Conservation (phyloP, 2,329 filamentous ascomycete genomes). For the Mollisia scopiformis region DNA sequence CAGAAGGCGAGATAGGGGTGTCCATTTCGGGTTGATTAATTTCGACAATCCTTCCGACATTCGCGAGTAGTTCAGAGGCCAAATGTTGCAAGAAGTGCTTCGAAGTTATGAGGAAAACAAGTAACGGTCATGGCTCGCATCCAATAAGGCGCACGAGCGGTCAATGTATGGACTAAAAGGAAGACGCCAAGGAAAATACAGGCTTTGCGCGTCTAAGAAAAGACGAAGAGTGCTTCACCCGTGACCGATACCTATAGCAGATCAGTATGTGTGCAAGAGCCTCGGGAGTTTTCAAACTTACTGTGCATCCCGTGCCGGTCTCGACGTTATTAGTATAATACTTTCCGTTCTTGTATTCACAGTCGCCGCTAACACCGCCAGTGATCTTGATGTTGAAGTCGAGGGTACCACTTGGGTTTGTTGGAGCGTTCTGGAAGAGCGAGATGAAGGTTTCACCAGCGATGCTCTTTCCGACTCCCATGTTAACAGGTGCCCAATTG, state of each 20-base stretch:
- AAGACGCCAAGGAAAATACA: conserved; percentile 21
- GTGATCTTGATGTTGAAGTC: conserved; percentile 79
- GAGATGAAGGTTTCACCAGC: conserved; percentile 75
- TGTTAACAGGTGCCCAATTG: conserved; percentile 87
- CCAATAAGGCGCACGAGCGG: conserved; percentile 23
- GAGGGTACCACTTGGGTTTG: conserved; percentile 64
- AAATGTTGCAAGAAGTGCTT: conserved; percentile 24
- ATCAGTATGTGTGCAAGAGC: conserved; percentile 19
- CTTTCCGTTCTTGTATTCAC: conserved; percentile 31
- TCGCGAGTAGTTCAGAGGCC: conserved; percentile 26
- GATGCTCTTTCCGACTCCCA: conserved; percentile 75
- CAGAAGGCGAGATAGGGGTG: conserved; percentile 23
- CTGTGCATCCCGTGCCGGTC: conserved; percentile 37
- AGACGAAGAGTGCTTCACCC: conserved; percentile 28
- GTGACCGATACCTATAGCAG: conserved; percentile 27
- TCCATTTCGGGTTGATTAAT: conserved; percentile 22
- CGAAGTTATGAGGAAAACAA: conserved; percentile 17
- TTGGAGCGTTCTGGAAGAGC: conserved; percentile 83
- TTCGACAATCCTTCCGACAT: conserved; percentile 27
- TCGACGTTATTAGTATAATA: conserved; percentile 35
- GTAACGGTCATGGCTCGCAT: conserved; percentile 31
- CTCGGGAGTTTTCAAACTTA: conserved; percentile 29
- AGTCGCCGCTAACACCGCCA: conserved; percentile 50
- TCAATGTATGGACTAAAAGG: conserved; percentile 25
- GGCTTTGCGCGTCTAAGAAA: conserved; percentile 26